A percentile compares a stretch with the other conserved stretches of the same genome.
phyloP scores from a whole-genome alignment of 2,329 filamentous ascomycete species.

The Pseudogymnoascus sp. region DNA sequence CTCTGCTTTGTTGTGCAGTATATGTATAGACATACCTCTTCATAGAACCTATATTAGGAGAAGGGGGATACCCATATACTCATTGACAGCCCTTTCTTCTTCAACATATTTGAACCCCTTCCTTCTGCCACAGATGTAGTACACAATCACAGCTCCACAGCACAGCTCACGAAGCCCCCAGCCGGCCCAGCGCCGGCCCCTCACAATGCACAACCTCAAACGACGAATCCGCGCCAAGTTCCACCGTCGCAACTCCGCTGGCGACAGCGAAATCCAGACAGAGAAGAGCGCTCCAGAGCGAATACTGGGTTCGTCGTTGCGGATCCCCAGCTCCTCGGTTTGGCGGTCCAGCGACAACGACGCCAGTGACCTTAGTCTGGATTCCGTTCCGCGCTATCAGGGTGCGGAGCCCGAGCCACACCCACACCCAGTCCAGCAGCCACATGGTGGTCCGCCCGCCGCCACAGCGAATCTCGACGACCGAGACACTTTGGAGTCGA shows the following conservation, averaged over 20 bases:
- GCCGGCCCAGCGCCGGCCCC: neutral
- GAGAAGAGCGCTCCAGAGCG: neutral
- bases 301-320: neutral
- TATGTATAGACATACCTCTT: neutral
- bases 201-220: constrained; percentile 1
- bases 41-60: neutral
- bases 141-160: neutral
- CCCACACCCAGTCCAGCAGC: neutral
- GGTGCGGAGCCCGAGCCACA: neutral
- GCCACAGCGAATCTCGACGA: neutral
- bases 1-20: neutral
- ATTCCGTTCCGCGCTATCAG: neutral
- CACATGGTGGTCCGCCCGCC: neutral
- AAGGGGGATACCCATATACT: neutral
- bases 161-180: neutral
- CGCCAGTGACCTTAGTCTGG: neutral
- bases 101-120: neutral
- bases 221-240: neutral
- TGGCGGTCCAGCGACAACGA: neutral
- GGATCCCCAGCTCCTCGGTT: neutral
- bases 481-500: neutral
- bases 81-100: neutral
- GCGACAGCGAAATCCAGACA: neutral
- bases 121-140: neutral
- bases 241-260: neutral